Percentiles rank a stretch among this genome's conserved stretches.
phyloP scores from a whole-genome alignment of 1,284 basidiomycete genomes.

The Schizophyllum amplum region DNA sequence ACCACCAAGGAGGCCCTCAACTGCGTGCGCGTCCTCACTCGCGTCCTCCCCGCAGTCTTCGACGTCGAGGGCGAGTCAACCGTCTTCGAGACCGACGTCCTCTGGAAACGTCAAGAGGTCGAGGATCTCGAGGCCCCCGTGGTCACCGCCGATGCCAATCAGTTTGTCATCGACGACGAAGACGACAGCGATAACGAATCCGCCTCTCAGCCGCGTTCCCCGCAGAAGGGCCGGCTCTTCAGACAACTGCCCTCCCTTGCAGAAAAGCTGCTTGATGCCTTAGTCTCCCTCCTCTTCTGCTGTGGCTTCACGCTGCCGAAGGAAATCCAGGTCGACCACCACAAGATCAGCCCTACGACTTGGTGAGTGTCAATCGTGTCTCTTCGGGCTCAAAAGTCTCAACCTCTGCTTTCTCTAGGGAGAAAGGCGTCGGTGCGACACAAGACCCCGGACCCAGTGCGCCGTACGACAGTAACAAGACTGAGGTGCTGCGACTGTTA shows the following conservation, averaged over 20 bases:
- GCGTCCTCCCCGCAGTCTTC: constrained; percentile 83
- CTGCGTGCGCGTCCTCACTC: constrained; percentile 77
- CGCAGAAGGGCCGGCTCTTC: constrained; percentile 21
- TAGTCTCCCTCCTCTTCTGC: constrained; percentile 83
- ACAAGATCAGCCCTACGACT: constrained; percentile 83
- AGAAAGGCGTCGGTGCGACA: constrained; percentile 84
- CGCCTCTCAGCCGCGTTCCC: constrained; percentile 16
- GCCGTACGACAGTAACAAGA: constrained; percentile 73
- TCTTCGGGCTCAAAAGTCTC: background rate
- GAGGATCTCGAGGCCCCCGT: constrained; percentile 26
- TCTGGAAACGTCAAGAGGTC: constrained; percentile 62
- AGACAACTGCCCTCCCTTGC: constrained; percentile 66
- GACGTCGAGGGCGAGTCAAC: constrained; percentile 71
- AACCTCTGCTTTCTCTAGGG: constrained; percentile 46
- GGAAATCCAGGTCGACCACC: constrained; percentile 67
- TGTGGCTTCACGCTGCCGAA: constrained; percentile 85
- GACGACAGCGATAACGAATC: constrained; percentile 47
- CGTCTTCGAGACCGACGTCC: constrained; percentile 58
- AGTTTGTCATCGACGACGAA: constrained; percentile 81
- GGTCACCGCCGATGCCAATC: constrained; percentile 32
- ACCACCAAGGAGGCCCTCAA: constrained; percentile 82
- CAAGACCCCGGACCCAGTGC: constrained; percentile 55
- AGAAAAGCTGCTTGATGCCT: constrained; percentile 69
- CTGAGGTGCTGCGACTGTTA: constrained; percentile 79
- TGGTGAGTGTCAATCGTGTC: constrained; percentile 43